These are phyloP conservation scores for Botrytis medusae DNA, from an alignment of 2,329 filamentous ascomycete genomes.

Conservation along the genomic window DNA sequence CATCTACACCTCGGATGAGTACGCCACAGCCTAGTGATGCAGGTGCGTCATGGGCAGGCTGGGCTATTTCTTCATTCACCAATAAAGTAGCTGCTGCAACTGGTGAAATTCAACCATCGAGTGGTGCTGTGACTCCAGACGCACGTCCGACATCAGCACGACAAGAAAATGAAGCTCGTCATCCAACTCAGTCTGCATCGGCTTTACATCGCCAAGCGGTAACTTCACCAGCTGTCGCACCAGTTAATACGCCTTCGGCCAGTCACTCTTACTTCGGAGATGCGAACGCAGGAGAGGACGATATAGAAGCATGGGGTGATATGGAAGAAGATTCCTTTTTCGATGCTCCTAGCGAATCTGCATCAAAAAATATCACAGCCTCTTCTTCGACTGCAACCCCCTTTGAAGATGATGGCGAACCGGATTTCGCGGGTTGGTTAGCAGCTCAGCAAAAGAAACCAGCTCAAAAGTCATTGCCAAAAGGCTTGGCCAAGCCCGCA, in stretches of 20 bases:
- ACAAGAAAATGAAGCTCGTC: constrained; percentile 41
- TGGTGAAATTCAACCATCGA: constrained; percentile 72
- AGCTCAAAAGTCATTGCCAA: constrained; percentile 68
- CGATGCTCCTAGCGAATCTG: constrained; percentile 35
- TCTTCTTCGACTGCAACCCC: constrained; percentile 46
- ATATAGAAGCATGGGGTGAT: constrained; percentile 70
- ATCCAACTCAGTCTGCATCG: constrained; percentile 51
- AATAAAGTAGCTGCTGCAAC: constrained; percentile 85
- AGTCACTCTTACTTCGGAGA: constrained; percentile 56
- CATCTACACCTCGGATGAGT: constrained; percentile 68
- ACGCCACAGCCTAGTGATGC: constrained; percentile 69
- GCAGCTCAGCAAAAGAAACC: constrained; percentile 78
- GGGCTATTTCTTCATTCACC: constrained; percentile 98
- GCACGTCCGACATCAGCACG: constrained; percentile 46
- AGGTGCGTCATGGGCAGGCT: constrained; percentile 79
- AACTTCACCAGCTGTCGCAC: constrained; percentile 49
- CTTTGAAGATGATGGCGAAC: constrained; percentile 83
- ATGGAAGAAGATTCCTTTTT: constrained; percentile 56
- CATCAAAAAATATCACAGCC: constrained; percentile 29
- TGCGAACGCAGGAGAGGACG: constrained; percentile 59
- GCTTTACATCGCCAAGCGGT: constrained; percentile 60
- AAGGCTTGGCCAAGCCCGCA: constrained; percentile 69
- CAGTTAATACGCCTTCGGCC: constrained; percentile 47
- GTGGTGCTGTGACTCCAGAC: constrained; percentile 47
- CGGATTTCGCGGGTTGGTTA: constrained; percentile 94